A percentile compares a stretch with the other conserved stretches of the same genome.
Evolutionary conservation across 768 basidiomycete species (phyloP).

Genomic region (Hypholoma fasciculare): DNA sequence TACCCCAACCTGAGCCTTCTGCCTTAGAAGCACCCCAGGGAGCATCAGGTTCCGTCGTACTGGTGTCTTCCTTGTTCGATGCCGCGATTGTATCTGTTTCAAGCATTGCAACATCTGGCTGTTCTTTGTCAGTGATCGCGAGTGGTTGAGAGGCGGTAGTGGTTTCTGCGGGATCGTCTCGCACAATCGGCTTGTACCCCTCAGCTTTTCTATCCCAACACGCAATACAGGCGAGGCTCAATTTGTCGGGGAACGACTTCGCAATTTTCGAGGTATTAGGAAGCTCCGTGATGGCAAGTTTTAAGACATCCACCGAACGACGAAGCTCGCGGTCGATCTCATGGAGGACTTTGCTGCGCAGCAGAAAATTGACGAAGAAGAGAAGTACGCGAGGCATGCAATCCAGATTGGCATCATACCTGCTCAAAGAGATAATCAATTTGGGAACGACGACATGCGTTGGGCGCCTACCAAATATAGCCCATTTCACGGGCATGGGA

Average conservation of each 20-base stretch:
- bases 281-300: constrained; percentile 47
- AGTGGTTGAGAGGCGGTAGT: not conserved
- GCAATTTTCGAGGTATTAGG: constrained; percentile 48
- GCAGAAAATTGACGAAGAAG: constrained; percentile 47
- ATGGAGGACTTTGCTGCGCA: constrained; percentile 41
- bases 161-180: constrained; percentile 1
- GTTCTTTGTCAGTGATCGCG: not conserved
- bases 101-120: not conserved
- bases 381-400: constrained; percentile 41
- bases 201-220: constrained; percentile 51
- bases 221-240: constrained; percentile 47
- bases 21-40: not conserved
- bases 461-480: constrained; percentile 53
- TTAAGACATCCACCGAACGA: constrained; percentile 42
- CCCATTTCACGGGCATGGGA: constrained; percentile 70
- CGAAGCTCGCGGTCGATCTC: constrained; percentile 47
- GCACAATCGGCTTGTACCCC: constrained; percentile 26
- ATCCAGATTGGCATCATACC: constrained; percentile 41
- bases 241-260: constrained; percentile 46
- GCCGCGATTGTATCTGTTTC: not conserved
- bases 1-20: not conserved
- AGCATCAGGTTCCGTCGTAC: not conserved
- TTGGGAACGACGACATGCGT: no score
- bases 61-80: not conserved
- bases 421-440: constrained; percentile 12